These are phyloP conservation scores for Hyphopichia fennica DNA, from an alignment of 1,139 yeast genomes.

Conservation along the genomic window DNA sequence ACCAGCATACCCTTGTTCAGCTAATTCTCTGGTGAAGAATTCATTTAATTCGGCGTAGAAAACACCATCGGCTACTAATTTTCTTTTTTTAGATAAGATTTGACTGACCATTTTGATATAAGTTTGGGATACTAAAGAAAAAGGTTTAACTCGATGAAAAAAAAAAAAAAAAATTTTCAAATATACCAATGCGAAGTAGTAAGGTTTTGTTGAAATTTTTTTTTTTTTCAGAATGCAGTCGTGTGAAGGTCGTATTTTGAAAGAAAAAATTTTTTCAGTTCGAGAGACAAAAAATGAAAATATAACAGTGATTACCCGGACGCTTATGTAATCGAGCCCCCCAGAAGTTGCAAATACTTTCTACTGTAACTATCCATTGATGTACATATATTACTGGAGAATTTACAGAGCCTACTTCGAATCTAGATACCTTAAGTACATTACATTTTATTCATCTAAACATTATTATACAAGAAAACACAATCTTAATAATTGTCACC, in stretches of 20 bases:
- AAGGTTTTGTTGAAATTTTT: too few relatives aligned
- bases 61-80: constrained; percentile 99
- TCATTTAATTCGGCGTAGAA: constrained; percentile 99
- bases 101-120: constrained; percentile 39
- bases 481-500: constrained; percentile 41
- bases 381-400: too few relatives aligned
- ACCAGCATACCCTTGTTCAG: constrained; percentile 99
- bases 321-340: too few relatives aligned
- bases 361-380: too few relatives aligned
- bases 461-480: constrained; percentile 2
- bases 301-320: too few relatives aligned
- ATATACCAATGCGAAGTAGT: too few relatives aligned
- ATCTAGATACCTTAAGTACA: background rate
- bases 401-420: background rate
- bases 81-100: constrained; percentile 81
- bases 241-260: too few relatives aligned
- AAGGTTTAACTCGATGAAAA: constrained; percentile 2
- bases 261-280: too few relatives aligned
- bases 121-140: constrained; percentile 5
- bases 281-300: too few relatives aligned
- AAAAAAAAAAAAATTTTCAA: background rate
- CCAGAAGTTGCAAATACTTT: too few relatives aligned
- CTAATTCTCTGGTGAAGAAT: constrained; percentile 99
- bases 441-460: background rate
- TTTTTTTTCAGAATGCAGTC: too few relatives aligned